Evolutionary conservation across 2,329 filamentous ascomycete genomes (phyloP).

Genomic region (Botryotinia globosa): DNA sequence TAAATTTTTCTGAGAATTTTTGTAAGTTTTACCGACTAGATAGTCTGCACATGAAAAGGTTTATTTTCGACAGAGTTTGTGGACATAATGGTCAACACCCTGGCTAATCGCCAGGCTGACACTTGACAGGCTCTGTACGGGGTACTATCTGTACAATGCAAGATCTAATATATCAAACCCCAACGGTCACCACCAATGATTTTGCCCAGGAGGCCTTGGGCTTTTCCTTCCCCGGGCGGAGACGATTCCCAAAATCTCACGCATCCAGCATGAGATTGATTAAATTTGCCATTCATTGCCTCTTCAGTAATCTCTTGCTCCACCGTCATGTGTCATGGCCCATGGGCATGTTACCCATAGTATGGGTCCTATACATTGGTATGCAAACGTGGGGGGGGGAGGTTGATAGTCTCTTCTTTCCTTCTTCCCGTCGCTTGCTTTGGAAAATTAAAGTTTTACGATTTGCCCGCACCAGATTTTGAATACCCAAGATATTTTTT

Average conservation of each 20-base stretch:
- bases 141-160: not conserved
- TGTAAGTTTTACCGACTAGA: not conserved
- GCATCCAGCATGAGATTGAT: not conserved
- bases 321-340: not conserved
- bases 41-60: not conserved
- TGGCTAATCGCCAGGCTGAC: not conserved
- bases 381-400: conserved; percentile 5
- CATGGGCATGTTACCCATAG: not conserved
- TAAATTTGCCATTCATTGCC: not conserved
- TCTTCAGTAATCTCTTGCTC: not conserved
- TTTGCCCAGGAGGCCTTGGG: not conserved
- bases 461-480: not conserved
- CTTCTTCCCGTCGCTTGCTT: not conserved
- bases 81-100: not conserved
- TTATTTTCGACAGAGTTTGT: not conserved
- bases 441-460: not conserved
- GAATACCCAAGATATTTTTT: not conserved
- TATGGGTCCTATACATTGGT: not conserved
- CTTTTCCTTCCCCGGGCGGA: not conserved
- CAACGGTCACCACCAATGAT: not conserved
- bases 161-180: not conserved
- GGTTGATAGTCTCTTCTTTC: not conserved
- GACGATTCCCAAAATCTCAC: not conserved
- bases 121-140: not conserved
- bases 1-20: not conserved